Evolutionary conservation across 768 basidiomycete genomes (phyloP).

Genomic region (Boletus rubropictus): DNA sequence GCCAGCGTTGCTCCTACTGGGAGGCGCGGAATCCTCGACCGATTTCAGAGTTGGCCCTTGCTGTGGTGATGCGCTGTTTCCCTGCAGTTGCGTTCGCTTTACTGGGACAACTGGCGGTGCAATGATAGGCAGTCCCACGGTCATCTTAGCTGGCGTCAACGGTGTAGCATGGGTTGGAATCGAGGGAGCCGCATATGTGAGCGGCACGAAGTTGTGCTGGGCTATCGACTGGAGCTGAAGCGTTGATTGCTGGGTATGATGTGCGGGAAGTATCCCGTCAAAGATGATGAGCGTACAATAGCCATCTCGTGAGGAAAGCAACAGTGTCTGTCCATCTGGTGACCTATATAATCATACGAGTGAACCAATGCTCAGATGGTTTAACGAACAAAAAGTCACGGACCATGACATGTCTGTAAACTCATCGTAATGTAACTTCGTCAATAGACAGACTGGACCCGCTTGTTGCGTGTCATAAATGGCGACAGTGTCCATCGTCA

Average conservation of each 20-base stretch:
- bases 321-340: constrained; percentile 87
- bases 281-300: constrained; percentile 95
- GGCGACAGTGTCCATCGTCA: constrained; percentile 91
- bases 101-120: constrained; percentile 28
- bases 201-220: constrained; percentile 69
- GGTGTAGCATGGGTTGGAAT: constrained; percentile 13
- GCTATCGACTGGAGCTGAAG: constrained; percentile 90
- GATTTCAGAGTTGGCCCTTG: constrained; percentile 27
- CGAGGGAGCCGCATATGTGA: constrained; percentile 33
- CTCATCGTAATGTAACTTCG: constrained; percentile 93
- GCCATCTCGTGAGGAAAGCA: constrained; percentile 90
- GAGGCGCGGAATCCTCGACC: constrained; percentile 19
- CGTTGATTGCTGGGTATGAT: constrained; percentile 87
- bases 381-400: constrained; percentile 26
- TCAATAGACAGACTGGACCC: constrained; percentile 84
- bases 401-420: constrained; percentile 97
- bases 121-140: constrained; percentile 30
- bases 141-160: constrained; percentile 30
- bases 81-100: constrained; percentile 36
- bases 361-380: not conserved
- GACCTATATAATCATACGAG: constrained; percentile 56
- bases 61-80: constrained; percentile 7
- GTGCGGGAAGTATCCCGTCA: constrained; percentile 85
- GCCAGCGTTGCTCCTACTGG: constrained; percentile 11
- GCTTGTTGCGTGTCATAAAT: constrained; percentile 98